phyloP scores from a whole-genome alignment of 176 grass and related monocot species.

The Metroxylon sagu region DNA sequence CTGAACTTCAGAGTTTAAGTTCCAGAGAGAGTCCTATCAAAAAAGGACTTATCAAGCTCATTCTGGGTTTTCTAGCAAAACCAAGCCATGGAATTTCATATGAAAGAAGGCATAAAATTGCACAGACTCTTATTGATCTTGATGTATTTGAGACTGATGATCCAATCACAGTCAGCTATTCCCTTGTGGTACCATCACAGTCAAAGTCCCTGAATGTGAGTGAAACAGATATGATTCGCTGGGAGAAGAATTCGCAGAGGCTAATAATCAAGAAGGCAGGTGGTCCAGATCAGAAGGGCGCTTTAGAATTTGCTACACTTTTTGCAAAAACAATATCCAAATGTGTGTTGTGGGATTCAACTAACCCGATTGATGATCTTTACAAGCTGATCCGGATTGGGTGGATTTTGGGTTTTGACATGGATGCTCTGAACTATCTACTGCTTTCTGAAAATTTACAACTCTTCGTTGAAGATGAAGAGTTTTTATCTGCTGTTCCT shows the following conservation, averaged over 20 bases:
- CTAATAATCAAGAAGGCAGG: slow-evolving; percentile 17
- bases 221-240: slow-evolving; percentile 31
- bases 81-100: slow-evolving; percentile 26
- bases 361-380: slow-evolving; percentile 33
- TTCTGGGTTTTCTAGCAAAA: slow-evolving; percentile 37
- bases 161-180: slow-evolving; percentile 38
- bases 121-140: slow-evolving; percentile 29
- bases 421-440: slow-evolving; percentile 19
- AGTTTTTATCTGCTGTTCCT: slow-evolving; percentile 22
- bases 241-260: slow-evolving; percentile 43
- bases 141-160: slow-evolving; percentile 25
- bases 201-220: slow-evolving; percentile 15
- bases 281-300: slow-evolving; percentile 11
- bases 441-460: slow-evolving; percentile 63
- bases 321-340: slow-evolving; percentile 45
- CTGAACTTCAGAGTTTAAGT: not conserved
- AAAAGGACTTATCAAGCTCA: slow-evolving; percentile 29
- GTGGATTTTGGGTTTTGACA: slow-evolving; percentile 44
- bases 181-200: slow-evolving; percentile 25
- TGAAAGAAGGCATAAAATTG: slow-evolving; percentile 28
- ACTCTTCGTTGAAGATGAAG: slow-evolving; percentile 38
- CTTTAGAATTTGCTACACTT: slow-evolving; percentile 40
- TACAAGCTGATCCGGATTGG: slow-evolving; percentile 39
- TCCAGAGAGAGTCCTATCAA: not conserved
- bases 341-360: slow-evolving; percentile 53